Percentiles rank a stretch among this genome's conserved stretches.
Conservation (phyloP, 2,329 filamentous ascomycete species). For the Colletotrichum paranaense region DNA sequence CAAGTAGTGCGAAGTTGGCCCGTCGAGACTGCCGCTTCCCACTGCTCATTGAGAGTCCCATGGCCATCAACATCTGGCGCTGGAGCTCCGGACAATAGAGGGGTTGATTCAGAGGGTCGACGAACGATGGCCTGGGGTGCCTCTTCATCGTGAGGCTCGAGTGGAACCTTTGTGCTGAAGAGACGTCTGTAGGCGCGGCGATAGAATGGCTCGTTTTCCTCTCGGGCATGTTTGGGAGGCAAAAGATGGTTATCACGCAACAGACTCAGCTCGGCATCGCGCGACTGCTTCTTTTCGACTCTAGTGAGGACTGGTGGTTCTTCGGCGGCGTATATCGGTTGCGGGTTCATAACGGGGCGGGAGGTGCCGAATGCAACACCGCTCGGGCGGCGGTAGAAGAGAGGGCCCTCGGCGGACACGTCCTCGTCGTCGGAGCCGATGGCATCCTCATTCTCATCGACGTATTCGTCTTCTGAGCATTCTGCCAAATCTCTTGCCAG, state of each 20-base stretch:
- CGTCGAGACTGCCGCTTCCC: conserved; percentile 85
- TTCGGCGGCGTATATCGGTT: conserved; percentile 42
- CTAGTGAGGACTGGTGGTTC: conserved; percentile 63
- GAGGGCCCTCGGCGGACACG: conserved; percentile 54
- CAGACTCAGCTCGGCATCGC: conserved; percentile 69
- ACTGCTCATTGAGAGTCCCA: conserved; percentile 76
- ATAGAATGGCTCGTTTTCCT: conserved; percentile 48
- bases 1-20: conserved; percentile 90
- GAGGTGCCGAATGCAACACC: conserved; percentile 80
- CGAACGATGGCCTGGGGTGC: conserved; percentile 43
- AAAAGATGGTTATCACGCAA: conserved; percentile 73
- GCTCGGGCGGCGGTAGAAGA: conserved; percentile 79
- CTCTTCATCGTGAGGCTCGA: conserved; percentile 52
- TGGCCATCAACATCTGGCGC: conserved; percentile 44
- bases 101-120: conserved; percentile 53
- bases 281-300: conserved; percentile 66
- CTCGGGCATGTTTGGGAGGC: conserved; percentile 66
- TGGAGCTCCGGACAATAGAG: conserved; percentile 46
- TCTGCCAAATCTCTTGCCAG: conserved; percentile 75
- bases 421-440: conserved; percentile 45
- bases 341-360: conserved; percentile 75
- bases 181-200: conserved; percentile 56
- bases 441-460: conserved; percentile 44
- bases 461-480: conserved; percentile 62
- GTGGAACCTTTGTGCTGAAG: conserved; percentile 68